phyloP scores from a whole-genome alignment of 2,329 filamentous ascomycete genomes.

The Eurotiales sp. region DNA sequence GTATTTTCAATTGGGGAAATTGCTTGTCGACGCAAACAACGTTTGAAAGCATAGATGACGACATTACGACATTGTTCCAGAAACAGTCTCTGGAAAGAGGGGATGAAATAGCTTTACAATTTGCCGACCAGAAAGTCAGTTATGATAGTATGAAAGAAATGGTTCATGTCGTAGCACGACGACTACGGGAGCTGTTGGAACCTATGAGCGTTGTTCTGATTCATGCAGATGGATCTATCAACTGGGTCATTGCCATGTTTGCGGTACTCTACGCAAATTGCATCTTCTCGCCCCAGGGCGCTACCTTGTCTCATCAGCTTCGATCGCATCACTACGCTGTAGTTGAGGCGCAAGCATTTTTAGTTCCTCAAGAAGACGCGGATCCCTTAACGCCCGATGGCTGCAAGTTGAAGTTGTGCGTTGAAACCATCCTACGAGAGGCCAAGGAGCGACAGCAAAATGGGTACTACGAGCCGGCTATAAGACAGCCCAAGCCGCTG shows the following conservation, averaged over 20 bases:
- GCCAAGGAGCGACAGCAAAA: neutral
- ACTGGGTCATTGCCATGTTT: conserved; percentile 1
- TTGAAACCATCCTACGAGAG: neutral
- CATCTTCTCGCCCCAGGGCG: neutral
- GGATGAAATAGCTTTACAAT: neutral
- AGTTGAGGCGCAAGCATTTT: neutral
- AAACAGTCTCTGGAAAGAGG: neutral
- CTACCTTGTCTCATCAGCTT: neutral
- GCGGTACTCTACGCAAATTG: neutral
- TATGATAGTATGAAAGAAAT: neutral
- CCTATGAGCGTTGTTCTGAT: conserved; percentile 1
- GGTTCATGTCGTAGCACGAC: neutral
- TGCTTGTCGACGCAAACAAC: neutral
- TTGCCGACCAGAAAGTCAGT: neutral
- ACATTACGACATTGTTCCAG: neutral
- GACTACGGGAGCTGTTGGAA: neutral
- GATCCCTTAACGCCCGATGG: neutral
- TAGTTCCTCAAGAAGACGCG: neutral
- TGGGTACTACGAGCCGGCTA: neutral
- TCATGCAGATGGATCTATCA: conserved; percentile 1
- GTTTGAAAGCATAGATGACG: neutral
- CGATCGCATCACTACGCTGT: neutral
- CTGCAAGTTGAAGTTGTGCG: conserved; percentile 1
- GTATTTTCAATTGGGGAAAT: neutral
- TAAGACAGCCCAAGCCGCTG: neutral